Base-by-base conservation (phyloP, 331 rosid genomes). In the Quercus lobata region DNA sequence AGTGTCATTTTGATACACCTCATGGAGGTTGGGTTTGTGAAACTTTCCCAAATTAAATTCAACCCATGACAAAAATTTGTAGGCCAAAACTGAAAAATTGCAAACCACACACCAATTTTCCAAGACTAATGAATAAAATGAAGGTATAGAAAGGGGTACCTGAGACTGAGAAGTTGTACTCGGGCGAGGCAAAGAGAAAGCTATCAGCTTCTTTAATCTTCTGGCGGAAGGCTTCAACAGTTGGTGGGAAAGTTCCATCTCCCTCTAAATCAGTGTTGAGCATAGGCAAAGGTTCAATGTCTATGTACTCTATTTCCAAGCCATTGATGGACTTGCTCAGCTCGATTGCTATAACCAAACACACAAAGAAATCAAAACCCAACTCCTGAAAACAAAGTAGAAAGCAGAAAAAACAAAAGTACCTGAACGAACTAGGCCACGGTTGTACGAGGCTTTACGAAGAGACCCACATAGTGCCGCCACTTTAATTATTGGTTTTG, bases 261-360 rank as follows among this genome's bases (percentile, higher is more conserved):
- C 58, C 69, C 66, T 91, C 96, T 24, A 92, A 87, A 75, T 92
- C 97, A 14, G 96, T 88, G 83, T 92, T 89, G 65, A 92, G 52
- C 82, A 92, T 72, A 57, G 97, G 97, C 86, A 92, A 61, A 12
- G 86, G 75, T 35, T 89, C 74, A 27, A 86, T 86, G 75, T 92
- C 97, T 11, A 92, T 5, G 83, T 90, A 88, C 69, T 87, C 94
- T 30, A 90, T 70, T 7, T 86, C 78, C 12, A 92, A 0, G 24
- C 91, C 92, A 0, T 62, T 4, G 12, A 92, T 84, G 21, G 77
- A 74, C 80, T 88, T 74, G 71, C 85, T 71, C 3, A 87, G 70
- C 71, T 89, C 80, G 18, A 87, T 80, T 25, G 97, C 95, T 90
- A 35, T 8, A 8, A 10, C 58, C 61, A 11, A 24, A 25, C 49